phyloP scores from a whole-genome alignment of 805 yeast genomes.

The Maudiozyma barnettii region DNA sequence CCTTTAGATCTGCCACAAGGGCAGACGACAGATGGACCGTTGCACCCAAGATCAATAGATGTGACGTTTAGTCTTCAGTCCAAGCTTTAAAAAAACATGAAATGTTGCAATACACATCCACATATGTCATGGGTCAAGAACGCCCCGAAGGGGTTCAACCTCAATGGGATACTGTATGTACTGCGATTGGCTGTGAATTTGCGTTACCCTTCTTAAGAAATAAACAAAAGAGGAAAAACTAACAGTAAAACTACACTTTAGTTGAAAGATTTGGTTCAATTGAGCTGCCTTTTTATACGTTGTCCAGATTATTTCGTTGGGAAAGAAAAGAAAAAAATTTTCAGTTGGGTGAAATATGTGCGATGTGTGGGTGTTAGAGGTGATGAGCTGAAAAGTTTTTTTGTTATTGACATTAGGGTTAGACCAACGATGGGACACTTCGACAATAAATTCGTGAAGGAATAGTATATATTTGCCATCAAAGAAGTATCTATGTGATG shows the following conservation, averaged over 20 bases:
- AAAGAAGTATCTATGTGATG: too few species aligned
- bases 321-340: too few species aligned
- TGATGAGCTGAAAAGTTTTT: too few species aligned
- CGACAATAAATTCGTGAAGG: too few species aligned
- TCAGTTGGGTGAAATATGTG: neutral
- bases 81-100: constrained; percentile 28
- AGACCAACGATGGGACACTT: too few species aligned
- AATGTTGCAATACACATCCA: constrained; percentile 36
- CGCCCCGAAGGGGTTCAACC: constrained; percentile 58
- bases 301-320: too few species aligned
- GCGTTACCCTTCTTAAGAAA: constrained; percentile 37
- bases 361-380: neutral
- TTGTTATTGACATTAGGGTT: too few species aligned
- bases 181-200: constrained; percentile 55
- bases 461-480: too few species aligned
- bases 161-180: constrained; percentile 55
- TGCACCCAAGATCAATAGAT: constrained; percentile 64
- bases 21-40: constrained; percentile 46
- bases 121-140: constrained; percentile 62
- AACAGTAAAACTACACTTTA: neutral
- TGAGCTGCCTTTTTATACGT: neutral
- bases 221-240: neutral
- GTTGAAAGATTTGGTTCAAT: too few species aligned
- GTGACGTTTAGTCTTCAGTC: constrained; percentile 47
- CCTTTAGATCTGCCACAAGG: constrained; percentile 45